These are phyloP conservation scores for Flaveria sonorensis DNA, from an alignment of 129 eudicot genomes.

Conservation along the genomic window DNA sequence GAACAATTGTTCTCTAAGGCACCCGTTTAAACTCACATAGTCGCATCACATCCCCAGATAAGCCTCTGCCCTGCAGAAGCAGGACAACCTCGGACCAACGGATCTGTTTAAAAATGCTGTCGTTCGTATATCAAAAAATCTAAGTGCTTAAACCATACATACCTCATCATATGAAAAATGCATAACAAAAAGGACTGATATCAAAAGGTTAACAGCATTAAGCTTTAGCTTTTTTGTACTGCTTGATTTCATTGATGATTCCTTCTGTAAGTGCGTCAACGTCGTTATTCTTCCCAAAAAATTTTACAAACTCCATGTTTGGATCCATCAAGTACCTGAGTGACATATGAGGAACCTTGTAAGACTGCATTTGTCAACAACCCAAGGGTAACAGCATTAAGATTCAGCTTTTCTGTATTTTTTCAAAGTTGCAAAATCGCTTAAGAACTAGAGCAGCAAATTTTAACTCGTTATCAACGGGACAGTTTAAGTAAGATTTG, in stretches of 20 bases:
- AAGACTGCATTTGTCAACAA: slow-evolving; percentile 15
- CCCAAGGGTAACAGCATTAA: too few species aligned
- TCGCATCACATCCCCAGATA: background rate
- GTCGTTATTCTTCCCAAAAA: slow-evolving; percentile 81
- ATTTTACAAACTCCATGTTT: slow-evolving; percentile 75
- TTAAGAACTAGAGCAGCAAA: background rate
- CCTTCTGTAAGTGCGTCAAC: slow-evolving; percentile 73
- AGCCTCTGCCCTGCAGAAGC: background rate
- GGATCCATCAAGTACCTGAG: slow-evolving; percentile 96
- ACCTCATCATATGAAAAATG: slow-evolving; percentile 17
- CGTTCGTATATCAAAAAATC: background rate
- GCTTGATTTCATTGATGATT: slow-evolving; percentile 67
- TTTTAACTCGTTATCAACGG: background rate
- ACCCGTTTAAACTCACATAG: too few species aligned
- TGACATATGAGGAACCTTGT: slow-evolving; percentile 13
- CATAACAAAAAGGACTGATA: background rate
- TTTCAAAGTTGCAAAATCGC: background rate
- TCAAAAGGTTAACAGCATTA: slow-evolving; percentile 11
- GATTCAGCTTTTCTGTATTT: too few species aligned
- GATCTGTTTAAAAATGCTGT: background rate
- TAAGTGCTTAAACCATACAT: background rate
- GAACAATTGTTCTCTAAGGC: too few species aligned
- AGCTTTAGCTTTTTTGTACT: slow-evolving; percentile 47
- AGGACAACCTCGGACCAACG: background rate
- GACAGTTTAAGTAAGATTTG: background rate